These are phyloP conservation scores for Lactarius deliciosus DNA, from an alignment of 768 basidiomycete genomes.

Conservation along the genomic window DNA sequence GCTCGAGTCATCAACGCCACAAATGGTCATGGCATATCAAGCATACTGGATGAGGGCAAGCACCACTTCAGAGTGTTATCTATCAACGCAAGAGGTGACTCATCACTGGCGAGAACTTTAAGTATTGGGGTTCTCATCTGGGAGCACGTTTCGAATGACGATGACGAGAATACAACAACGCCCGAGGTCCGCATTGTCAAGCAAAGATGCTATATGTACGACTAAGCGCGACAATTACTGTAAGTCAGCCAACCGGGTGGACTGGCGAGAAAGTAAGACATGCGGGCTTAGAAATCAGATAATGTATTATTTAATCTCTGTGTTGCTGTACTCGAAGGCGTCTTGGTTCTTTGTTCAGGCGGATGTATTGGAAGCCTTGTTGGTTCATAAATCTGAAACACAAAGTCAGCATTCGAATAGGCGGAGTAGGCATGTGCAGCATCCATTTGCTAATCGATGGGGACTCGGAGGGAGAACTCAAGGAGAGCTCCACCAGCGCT, in stretches of 20 bases:
- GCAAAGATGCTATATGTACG: not conserved
- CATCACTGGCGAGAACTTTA: not conserved
- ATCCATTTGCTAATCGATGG: slow-evolving; percentile 43
- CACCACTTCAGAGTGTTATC: not conserved
- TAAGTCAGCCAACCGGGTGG: not conserved
- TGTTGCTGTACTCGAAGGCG: not conserved
- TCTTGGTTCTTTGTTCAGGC: not conserved
- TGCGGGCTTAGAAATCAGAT: not conserved
- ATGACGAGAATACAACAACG: not conserved
- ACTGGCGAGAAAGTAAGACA: not conserved
- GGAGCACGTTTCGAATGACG: not conserved
- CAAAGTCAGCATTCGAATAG: slow-evolving; percentile 40
- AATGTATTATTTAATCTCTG: too few species aligned
- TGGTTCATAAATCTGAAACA: not conserved
- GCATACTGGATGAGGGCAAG: not conserved
- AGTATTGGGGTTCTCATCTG: not conserved
- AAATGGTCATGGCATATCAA: not conserved
- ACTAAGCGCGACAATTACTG: not conserved
- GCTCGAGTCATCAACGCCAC: not conserved
- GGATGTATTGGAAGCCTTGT: not conserved
- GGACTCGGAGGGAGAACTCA: slow-evolving; percentile 40
- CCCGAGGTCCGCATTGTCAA: not conserved
- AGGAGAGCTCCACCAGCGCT: too few species aligned
- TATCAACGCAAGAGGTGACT: not conserved
- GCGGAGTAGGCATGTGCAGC: slow-evolving; percentile 41